Evolutionary conservation across 352 stramenopile genomes (phyloP).

Genomic region (Phytophthora megakarya): DNA sequence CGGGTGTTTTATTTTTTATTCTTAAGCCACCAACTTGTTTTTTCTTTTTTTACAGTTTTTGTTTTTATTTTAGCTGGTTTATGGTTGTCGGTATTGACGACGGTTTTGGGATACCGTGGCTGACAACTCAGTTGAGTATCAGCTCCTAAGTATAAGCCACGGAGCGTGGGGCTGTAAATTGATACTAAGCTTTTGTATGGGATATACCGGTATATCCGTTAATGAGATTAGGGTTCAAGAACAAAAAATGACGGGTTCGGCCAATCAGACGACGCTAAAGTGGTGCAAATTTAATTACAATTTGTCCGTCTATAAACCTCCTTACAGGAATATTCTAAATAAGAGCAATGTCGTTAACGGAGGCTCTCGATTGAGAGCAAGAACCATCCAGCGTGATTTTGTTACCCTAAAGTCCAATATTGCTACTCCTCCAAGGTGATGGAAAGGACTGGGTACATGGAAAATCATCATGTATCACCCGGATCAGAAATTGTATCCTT

Average conservation of each 20-base stretch:
- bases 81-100: constrained; percentile 1
- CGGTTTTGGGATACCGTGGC: not conserved
- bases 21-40: not conserved
- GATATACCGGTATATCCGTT: not conserved
- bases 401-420: no score
- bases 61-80: not conserved
- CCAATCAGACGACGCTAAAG: not conserved
- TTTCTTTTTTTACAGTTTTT: not conserved
- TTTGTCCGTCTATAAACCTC: not conserved
- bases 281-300: not conserved
- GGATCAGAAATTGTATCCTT: no score
- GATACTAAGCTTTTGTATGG: not conserved
- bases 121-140: not conserved
- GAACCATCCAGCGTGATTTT: no score
- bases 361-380: no score
- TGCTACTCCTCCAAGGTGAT: no score
- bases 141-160: not conserved
- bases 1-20: not conserved
- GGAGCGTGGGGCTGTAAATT: not conserved
- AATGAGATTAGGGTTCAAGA: not conserved
- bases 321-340: not conserved
- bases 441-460: no score
- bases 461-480: no score
- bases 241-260: not conserved
- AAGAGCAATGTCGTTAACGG: no score